These are phyloP conservation scores for Colletotrichum horii DNA, from an alignment of 2,329 filamentous ascomycete genomes.

Conservation along the genomic window DNA sequence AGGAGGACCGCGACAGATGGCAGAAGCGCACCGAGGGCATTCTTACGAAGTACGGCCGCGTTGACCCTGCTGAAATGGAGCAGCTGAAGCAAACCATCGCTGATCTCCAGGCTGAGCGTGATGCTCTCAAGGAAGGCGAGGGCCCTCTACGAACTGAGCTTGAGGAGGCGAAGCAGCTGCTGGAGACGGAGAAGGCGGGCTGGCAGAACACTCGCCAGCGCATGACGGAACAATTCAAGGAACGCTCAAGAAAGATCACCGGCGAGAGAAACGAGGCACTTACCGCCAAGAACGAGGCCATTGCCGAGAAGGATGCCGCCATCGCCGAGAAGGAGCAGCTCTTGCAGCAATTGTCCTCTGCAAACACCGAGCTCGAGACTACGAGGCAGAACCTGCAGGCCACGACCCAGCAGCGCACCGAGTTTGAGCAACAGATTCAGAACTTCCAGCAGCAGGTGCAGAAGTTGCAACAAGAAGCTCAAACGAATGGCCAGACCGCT, in stretches of 20 bases:
- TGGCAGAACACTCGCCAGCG: conserved; percentile 60
- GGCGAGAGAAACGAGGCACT: conserved; percentile 58
- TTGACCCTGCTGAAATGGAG: conserved; percentile 92
- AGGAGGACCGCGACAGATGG: conserved; percentile 92
- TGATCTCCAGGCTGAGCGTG: conserved; percentile 68
- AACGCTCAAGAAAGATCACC: conserved; percentile 58
- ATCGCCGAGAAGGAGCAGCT: conserved; percentile 61
- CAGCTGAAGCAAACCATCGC: conserved; percentile 81
- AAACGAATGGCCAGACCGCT: conserved; percentile 40
- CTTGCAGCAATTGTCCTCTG: conserved; percentile 53
- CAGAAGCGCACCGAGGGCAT: conserved; percentile 96
- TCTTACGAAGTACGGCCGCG: conserved; percentile 92
- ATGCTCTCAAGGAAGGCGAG: conserved; percentile 56
- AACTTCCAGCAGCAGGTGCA: conserved; percentile 48
- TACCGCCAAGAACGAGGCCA: conserved; percentile 57
- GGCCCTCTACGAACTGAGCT: conserved; percentile 59
- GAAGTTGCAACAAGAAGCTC: conserved; percentile 39
- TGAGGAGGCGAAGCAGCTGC: conserved; percentile 52
- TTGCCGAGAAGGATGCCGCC: conserved; percentile 53
- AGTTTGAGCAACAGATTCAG: conserved; percentile 47
- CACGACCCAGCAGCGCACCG: conserved; percentile 34
- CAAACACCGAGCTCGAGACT: conserved; percentile 60
- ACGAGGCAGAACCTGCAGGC: conserved; percentile 42
- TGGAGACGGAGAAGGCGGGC: conserved; percentile 59
- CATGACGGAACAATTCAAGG: conserved; percentile 68